Evolutionary conservation across 2,329 filamentous ascomycete genomes (phyloP).

Genomic region (Leptodontidium sp.): DNA sequence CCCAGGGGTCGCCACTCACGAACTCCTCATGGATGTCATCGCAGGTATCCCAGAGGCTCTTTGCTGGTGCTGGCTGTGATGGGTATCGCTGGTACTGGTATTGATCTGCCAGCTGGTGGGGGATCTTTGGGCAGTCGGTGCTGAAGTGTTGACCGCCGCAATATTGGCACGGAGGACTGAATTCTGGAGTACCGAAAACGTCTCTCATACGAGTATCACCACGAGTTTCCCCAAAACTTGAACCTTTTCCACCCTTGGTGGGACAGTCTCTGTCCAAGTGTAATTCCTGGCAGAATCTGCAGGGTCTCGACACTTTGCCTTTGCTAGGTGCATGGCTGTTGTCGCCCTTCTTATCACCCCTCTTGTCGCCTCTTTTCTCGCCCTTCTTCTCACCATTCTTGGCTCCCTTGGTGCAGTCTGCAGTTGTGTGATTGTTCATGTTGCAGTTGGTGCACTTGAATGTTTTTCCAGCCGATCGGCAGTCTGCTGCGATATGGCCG

Average conservation of each 20-base stretch:
- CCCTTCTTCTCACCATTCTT: neutral
- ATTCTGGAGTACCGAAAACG: neutral
- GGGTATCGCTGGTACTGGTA: slow-evolving; percentile 2
- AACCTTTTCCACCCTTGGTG: neutral
- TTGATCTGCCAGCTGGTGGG: neutral
- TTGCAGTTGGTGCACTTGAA: slow-evolving; percentile 11
- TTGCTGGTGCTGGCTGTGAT: neutral
- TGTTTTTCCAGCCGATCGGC: neutral
- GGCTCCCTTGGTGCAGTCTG: neutral
- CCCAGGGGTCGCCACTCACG: neutral
- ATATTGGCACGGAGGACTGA: neutral
- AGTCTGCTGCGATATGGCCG: slow-evolving; percentile 1
- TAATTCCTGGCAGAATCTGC: slow-evolving; percentile 8
- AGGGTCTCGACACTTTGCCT: neutral
- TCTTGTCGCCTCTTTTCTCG: neutral
- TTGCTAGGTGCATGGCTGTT: neutral
- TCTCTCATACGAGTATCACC: neutral
- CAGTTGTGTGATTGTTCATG: slow-evolving; percentile 8
- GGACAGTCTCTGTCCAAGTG: slow-evolving; percentile 19
- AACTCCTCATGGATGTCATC: slow-evolving; percentile 10
- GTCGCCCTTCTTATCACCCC: neutral
- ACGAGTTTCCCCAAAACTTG: too few species aligned
- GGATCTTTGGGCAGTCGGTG: neutral
- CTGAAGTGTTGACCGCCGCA: slow-evolving; percentile 1
- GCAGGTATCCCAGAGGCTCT: neutral